Conservation (phyloP, 2,329 filamentous ascomycete genomes). For the Hymenoscyphus occultus region DNA sequence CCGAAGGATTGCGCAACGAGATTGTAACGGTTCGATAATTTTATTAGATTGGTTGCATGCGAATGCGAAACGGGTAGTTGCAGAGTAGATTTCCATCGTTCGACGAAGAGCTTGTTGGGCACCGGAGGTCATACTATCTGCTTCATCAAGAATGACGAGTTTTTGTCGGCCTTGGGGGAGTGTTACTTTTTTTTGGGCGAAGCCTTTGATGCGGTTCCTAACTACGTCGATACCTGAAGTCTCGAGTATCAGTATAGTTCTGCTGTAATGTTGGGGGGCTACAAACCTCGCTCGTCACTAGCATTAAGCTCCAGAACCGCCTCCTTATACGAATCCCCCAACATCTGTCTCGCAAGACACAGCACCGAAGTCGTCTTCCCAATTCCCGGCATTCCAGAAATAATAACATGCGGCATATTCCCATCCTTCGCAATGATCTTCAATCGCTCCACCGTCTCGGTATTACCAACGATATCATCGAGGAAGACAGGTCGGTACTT, state of each 20-base stretch:
- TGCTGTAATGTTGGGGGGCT: not conserved
- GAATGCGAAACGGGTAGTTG: conserved; percentile 94
- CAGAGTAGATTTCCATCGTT: conserved; percentile 98
- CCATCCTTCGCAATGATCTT: conserved; percentile 98
- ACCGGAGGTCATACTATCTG: conserved; percentile 95
- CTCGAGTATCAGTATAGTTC: conserved; percentile 10
- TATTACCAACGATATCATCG: conserved; percentile 96
- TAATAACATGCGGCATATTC: conserved; percentile 99
- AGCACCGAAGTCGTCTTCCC: conserved; percentile 96
- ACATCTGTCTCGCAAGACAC: conserved; percentile 84
- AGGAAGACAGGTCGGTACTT: conserved; percentile 95
- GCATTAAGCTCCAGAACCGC: conserved; percentile 95
- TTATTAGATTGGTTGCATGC: conserved; percentile 99
- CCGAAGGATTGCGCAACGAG: conserved; percentile 89
- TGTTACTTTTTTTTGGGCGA: conserved; percentile 98
- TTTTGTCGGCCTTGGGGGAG: conserved; percentile 88
- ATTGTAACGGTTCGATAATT: conserved; percentile 98
- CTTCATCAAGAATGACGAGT: conserved; percentile 95
- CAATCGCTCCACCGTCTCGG: conserved; percentile 91
- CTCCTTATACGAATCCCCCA: conserved; percentile 95
- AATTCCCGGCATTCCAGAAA: conserved; percentile 98
- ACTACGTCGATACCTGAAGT: conserved; percentile 86
- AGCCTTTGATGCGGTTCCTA: conserved; percentile 94
- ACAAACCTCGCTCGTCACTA: conserved; percentile 80
- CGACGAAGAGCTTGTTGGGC: conserved; percentile 91